Percentiles rank a stretch among this genome's conserved stretches.
Conservation (phyloP, 495 filamentous ascomycete species). For the Penicillium macrosclerotiorum region DNA sequence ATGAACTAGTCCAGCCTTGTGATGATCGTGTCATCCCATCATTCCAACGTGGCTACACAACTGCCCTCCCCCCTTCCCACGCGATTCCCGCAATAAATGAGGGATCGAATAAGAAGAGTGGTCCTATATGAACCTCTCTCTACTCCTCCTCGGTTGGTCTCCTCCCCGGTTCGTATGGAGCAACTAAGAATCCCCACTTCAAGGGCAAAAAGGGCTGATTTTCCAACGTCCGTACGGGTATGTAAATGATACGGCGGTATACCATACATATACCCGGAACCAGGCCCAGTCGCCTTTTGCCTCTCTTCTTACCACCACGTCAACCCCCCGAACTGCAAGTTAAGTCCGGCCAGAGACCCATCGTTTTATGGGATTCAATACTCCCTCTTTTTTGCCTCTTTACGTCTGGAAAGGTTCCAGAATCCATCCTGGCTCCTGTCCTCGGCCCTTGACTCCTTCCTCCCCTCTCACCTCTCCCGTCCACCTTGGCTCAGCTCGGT, state of each 20-base stretch:
- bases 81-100: conserved; percentile 3
- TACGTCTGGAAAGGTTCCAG: conserved; percentile 11
- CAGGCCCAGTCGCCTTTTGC: too few species aligned
- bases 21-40: not conserved
- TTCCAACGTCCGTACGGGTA: conserved; percentile 6
- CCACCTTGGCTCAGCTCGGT: conserved; percentile 19
- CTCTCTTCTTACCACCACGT: conserved; percentile 14
- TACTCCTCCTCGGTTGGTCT: too few species aligned
- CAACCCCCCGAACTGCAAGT: conserved; percentile 13
- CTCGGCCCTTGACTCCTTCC: not conserved
- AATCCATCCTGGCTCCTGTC: conserved; percentile 2
- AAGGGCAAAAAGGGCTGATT: not conserved
- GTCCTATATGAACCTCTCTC: conserved; percentile 1
- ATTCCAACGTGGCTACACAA: conserved; percentile 6
- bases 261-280: too few species aligned
- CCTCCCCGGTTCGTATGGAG: too few species aligned
- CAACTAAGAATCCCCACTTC: too few species aligned
- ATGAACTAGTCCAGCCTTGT: not conserved
- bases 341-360: conserved; percentile 17
- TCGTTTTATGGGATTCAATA: conserved; percentile 15
- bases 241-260: too few species aligned
- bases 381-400: conserved; percentile 15
- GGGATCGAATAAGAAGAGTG: conserved; percentile 9
- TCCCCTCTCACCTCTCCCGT: not conserved
- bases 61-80: too few species aligned